Evolutionary conservation across 2,329 filamentous ascomycete genomes (phyloP).

Genomic region (Ustulina deusta): DNA sequence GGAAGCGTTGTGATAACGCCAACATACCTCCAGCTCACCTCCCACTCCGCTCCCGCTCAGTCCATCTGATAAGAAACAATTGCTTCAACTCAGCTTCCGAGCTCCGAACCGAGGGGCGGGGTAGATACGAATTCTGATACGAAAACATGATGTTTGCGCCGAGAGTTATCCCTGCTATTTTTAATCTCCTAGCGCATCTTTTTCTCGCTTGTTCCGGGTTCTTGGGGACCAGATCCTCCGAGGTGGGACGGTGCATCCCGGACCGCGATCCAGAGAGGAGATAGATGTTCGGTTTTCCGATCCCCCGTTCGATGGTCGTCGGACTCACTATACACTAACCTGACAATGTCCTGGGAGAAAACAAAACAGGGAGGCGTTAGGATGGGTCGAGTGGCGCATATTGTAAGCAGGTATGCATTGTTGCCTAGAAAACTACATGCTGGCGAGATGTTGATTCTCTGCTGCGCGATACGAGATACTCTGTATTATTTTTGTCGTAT

Average conservation of each 20-base stretch:
- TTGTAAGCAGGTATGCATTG: not conserved
- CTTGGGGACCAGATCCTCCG: not conserved
- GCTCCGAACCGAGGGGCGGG: conserved; percentile 1
- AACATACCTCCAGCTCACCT: not conserved
- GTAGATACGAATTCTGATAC: conserved; percentile 9
- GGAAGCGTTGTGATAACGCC: not conserved
- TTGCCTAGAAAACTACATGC: not conserved
- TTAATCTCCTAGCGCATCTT: conserved; percentile 7
- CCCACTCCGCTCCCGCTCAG: not conserved
- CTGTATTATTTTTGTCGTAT: not conserved
- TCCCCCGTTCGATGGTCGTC: not conserved
- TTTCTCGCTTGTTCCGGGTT: not conserved
- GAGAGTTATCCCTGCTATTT: not conserved
- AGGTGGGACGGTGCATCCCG: not conserved
- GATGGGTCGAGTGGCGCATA: not conserved
- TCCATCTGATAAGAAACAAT: not conserved
- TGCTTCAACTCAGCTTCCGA: not conserved
- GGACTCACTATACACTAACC: not conserved
- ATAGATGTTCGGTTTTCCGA: not conserved
- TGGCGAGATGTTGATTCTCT: not conserved
- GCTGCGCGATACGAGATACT: not conserved
- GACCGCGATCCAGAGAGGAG: not conserved
- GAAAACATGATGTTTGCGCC: not conserved
- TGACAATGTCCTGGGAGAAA: no score
- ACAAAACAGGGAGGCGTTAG: no score